Conservation (phyloP, 2,329 filamentous ascomycete genomes). For the Paecilomyces dactylethromorphus region DNA sequence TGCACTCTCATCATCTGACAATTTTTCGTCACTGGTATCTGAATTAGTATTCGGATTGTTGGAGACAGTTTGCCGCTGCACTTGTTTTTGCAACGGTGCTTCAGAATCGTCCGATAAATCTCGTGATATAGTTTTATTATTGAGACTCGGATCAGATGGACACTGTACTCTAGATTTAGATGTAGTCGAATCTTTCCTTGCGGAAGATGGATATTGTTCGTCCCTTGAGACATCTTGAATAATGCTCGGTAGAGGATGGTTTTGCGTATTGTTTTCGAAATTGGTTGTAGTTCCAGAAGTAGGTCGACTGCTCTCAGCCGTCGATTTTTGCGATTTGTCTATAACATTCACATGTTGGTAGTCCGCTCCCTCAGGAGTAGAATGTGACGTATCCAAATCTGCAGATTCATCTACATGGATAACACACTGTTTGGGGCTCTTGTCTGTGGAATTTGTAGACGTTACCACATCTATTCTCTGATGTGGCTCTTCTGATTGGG, state of each 20-base stretch:
- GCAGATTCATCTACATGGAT: not conserved
- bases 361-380: not conserved
- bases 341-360: not conserved
- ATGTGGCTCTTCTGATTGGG: not conserved
- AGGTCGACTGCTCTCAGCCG: too few relatives aligned
- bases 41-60: not conserved
- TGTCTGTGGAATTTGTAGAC: not conserved
- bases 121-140: not conserved
- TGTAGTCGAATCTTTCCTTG: not conserved
- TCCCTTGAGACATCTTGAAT: not conserved
- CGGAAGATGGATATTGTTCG: not conserved
- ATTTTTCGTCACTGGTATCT: not conserved
- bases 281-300: too few relatives aligned
- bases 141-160: not conserved
- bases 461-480: not conserved
- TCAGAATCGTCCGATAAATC: not conserved
- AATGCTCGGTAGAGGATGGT: too few relatives aligned
- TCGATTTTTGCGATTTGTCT: too few relatives aligned
- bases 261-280: too few relatives aligned
- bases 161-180: not conserved
- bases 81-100: not conserved
- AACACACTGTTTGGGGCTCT: not conserved
- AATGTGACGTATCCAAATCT: not conserved
- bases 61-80: not conserved
- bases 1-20: not conserved